phyloP scores from a whole-genome alignment of 768 basidiomycete species.

The Boletus reticuloceps region DNA sequence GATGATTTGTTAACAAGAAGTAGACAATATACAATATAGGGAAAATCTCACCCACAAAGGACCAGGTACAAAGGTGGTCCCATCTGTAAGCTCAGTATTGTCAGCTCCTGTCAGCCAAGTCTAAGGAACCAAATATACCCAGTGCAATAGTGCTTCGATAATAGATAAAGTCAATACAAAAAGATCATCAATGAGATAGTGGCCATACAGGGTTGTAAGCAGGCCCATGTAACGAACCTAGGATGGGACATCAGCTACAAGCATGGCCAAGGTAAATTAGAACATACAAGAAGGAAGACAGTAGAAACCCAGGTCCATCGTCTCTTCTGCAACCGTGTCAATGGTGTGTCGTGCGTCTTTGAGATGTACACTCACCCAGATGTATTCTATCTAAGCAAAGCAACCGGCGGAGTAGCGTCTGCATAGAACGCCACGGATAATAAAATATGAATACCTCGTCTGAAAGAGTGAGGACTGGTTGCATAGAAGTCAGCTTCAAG shows the following conservation, averaged over 20 bases:
- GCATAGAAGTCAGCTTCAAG: background rate
- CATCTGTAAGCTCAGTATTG: background rate
- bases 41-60: background rate
- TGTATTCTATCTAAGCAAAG: background rate
- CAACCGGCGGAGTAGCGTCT: background rate
- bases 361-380: constrained; percentile 5
- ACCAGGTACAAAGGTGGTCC: constrained; percentile 1
- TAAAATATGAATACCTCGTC: background rate
- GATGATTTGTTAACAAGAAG: background rate
- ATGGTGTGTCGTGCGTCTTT: too few relatives aligned
- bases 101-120: background rate
- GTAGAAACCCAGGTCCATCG: constrained; percentile 8
- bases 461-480: constrained; percentile 6
- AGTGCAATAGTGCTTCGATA: background rate
- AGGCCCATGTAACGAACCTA: constrained; percentile 12
- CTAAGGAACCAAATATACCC: background rate
- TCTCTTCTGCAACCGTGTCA: background rate
- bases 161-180: background rate
- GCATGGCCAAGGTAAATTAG: background rate
- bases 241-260: background rate
- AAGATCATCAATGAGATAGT: background rate
- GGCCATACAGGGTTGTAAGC: background rate
- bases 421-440: background rate
- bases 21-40: background rate
- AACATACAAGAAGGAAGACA: constrained; percentile 1